Percentiles rank a stretch among this genome's conserved stretches.
These are phyloP conservation scores for Pythium rhizo-oryzae DNA, from an alignment of 352 stramenopile species.

Conservation along the genomic window DNA sequence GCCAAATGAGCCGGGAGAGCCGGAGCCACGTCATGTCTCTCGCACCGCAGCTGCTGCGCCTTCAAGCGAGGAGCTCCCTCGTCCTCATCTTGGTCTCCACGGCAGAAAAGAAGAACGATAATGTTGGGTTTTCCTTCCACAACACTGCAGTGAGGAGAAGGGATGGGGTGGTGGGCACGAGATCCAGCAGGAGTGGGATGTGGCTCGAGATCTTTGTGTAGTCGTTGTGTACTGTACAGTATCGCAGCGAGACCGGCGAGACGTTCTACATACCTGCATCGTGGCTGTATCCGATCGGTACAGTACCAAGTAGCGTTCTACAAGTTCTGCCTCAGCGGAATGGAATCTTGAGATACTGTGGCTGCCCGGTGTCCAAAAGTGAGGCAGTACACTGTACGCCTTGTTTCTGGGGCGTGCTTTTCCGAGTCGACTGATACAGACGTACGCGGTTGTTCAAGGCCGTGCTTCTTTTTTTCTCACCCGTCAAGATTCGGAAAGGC, in stretches of 20 bases:
- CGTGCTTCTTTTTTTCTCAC: not conserved
- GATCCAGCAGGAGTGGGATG: no score
- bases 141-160: not conserved
- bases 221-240: not conserved
- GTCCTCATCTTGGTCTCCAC: not conserved
- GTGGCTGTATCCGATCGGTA: not conserved
- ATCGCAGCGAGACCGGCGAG: not conserved
- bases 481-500: not conserved
- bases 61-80: not conserved
- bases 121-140: not conserved
- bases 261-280: not conserved
- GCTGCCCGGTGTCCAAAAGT: not conserved
- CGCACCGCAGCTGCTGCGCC: not conserved
- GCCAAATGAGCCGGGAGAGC: not conserved
- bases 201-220: not conserved
- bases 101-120: not conserved
- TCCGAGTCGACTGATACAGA: no score
- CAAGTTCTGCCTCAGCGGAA: no score
- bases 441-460: no score
- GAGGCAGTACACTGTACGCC: not conserved
- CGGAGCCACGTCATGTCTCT: not conserved
- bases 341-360: no score
- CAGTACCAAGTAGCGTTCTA: no score
- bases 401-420: not conserved
- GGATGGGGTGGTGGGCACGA: not conserved